Base-by-base conservation (phyloP, 371 early-diverging fungal species). In the Actinomucor elegans region DNA sequence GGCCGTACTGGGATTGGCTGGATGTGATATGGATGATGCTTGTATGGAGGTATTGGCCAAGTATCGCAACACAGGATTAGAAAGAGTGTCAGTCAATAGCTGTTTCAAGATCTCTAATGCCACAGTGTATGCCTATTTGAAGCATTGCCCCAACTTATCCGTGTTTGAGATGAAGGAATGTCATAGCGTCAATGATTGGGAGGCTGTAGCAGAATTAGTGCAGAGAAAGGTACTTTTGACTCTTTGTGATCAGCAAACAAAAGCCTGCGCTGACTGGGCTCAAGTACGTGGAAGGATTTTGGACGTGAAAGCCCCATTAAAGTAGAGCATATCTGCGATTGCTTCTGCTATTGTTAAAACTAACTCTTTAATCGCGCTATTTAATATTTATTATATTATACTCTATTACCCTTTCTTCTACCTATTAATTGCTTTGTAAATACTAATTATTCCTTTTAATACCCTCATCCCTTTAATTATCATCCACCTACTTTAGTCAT, bases 131-230 rank as follows among this genome's bases (percentile, higher is more conserved):
- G 74, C 79, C 9, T 62, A 70, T 48, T 70, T 77, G 34, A 51
- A 57, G 7, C 56, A 78, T 34, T 83, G 81, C 42, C 80, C 80
- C 2, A 73, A 66, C 24, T 55, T 83, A 24, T 77, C 79, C 6
- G 84, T 83, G 3, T 75, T 83, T 55, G 81, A 81, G 56, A 78
- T 83, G 66, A 78, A 79, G 47, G 77, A 83, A 53, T 83, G 84
- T 26, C 69, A 69, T 45, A 40, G 49, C 10, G 56, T 77, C 9
- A 59, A 66, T 24, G 74, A 77, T 48, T 77, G 77, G 77, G 70
- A 57, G n/a, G 61, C 71, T 2, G 63, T 77, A 7, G 67, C 62
- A 2, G 61, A 59, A 31, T 58, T 73, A 14, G 69, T 66, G 2
- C 56, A 61, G 15, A 57, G 72, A 23, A 65, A 67, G 17, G 74